Percentiles rank a stretch among this genome's conserved stretches.
Evolutionary conservation across 192 early-diverging fungal genomes (phyloP).

Genomic region (Coemansia sp.): DNA sequence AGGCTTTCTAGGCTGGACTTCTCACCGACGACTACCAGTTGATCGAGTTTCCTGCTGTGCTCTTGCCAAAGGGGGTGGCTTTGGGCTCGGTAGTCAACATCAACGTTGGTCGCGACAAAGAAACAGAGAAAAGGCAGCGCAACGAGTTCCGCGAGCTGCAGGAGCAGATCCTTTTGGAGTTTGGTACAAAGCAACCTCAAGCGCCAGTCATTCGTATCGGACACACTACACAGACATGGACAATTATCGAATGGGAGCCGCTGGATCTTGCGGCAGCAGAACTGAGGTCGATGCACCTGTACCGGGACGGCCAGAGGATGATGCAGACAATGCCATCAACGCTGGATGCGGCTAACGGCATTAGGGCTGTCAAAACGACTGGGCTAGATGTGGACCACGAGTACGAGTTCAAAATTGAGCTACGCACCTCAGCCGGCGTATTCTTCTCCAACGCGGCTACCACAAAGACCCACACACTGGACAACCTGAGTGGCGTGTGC

Average conservation of each 20-base stretch:
- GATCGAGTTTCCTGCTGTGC: conserved; percentile 96
- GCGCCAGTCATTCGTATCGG: conserved; percentile 76
- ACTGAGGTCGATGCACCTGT: conserved; percentile 86
- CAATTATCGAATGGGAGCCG: conserved; percentile 89
- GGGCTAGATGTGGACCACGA: conserved; percentile 90
- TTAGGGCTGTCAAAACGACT: conserved; percentile 68
- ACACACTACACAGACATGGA: conserved; percentile 80
- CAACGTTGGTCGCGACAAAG: conserved; percentile 85
- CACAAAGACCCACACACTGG: conserved; percentile 86
- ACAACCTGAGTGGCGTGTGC: conserved; percentile 96
- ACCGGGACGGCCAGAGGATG: conserved; percentile 81
- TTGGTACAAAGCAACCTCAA: conserved; percentile 76
- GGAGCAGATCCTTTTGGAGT: conserved; percentile 77
- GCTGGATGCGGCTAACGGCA: conserved; percentile 27
- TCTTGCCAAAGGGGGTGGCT: conserved; percentile 89
- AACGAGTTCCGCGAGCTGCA: conserved; percentile 85
- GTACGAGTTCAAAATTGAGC: conserved; percentile 85
- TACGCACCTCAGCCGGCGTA: conserved; percentile 89
- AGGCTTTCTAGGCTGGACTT: conserved; percentile 65
- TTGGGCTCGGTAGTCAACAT: conserved; percentile 97
- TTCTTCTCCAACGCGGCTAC: conserved; percentile 75
- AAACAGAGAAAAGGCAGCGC: conserved; percentile 80
- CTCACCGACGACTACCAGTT: conserved; percentile 97
- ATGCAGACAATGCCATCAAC: conserved; percentile 58
- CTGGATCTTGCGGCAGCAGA: conserved; percentile 79